Conservation (phyloP, 2,329 filamentous ascomycete genomes). For the Pseudodiploospora longispora region DNA sequence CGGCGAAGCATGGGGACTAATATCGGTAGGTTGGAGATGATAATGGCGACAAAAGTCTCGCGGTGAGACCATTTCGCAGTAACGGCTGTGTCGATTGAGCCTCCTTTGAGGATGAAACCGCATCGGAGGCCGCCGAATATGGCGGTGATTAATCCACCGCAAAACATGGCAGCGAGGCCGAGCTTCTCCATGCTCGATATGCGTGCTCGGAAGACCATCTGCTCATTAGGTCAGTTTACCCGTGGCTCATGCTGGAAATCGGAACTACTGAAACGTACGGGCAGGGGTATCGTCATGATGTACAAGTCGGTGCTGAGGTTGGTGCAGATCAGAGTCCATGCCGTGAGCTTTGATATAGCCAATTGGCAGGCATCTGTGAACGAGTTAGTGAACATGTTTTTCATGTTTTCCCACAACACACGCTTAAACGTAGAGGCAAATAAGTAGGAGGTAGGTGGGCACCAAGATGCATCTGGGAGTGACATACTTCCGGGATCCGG, state of each 20-base stretch:
- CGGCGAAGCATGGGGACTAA: conserved; percentile 27
- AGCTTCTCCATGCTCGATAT: conserved; percentile 28
- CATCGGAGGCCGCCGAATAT: background rate
- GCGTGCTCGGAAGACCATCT: conserved; percentile 31
- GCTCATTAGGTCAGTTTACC: conserved; percentile 16
- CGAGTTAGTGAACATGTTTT: background rate
- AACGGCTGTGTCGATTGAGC: conserved; percentile 29
- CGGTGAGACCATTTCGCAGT: conserved; percentile 34
- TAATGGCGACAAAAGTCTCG: conserved; percentile 34
- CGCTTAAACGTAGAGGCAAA: background rate
- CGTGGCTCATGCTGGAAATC: conserved; percentile 17
- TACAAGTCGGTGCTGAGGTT: conserved; percentile 51
- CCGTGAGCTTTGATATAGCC: conserved; percentile 39
- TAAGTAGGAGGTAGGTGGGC: background rate
- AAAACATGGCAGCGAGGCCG: conserved; percentile 16
- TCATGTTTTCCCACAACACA: too few relatives aligned
- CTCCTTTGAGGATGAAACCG: conserved; percentile 20
- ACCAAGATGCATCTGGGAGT: background rate
- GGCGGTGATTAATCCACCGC: background rate
- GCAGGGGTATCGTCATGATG: conserved; percentile 48
- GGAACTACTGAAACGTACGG: conserved; percentile 34
- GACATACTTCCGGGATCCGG: conserved; percentile 46
- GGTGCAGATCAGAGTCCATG: conserved; percentile 40
- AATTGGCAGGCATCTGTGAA: conserved; percentile 35
- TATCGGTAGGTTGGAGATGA: conserved; percentile 35